These are phyloP conservation scores for Pleurotus tuber-regium DNA, from an alignment of 768 basidiomycete species.

Conservation along the genomic window DNA sequence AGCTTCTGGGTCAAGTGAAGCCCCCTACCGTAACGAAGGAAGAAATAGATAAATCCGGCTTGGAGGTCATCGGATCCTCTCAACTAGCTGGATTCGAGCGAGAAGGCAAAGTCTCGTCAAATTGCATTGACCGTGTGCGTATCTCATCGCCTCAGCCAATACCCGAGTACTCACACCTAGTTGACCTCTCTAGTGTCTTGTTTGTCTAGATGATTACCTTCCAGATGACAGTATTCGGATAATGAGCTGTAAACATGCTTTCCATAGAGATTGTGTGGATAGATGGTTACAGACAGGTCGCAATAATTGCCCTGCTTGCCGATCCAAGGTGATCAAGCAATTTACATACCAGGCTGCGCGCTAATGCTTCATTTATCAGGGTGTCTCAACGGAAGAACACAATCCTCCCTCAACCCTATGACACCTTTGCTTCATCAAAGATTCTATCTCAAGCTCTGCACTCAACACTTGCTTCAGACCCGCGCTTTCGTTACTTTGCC, in stretches of 20 bases:
- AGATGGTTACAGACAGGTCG: constrained; percentile 81
- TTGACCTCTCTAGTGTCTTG: constrained; percentile 54
- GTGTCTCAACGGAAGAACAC: neutral
- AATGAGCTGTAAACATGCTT: constrained; percentile 83
- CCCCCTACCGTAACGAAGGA: constrained; percentile 79
- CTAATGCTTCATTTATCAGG: neutral
- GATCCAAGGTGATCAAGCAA: constrained; percentile 53
- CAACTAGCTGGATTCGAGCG: constrained; percentile 55
- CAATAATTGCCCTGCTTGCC: constrained; percentile 93
- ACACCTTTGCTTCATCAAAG: neutral
- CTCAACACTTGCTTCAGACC: too few relatives aligned
- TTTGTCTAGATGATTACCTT: constrained; percentile 87
- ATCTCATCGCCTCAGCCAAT: neutral
- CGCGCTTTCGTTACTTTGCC: too few relatives aligned
- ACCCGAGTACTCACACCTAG: constrained; percentile 4
- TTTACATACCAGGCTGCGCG: neutral
- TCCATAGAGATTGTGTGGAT: constrained; percentile 87
- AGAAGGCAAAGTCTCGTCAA: constrained; percentile 65
- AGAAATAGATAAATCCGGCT: constrained; percentile 82
- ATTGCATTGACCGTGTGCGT: constrained; percentile 77
- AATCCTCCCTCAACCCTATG: too few relatives aligned
- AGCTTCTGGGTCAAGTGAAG: constrained; percentile 78
- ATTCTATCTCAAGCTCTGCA: too few relatives aligned
- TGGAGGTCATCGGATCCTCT: constrained; percentile 67
- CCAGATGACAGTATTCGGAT: constrained; percentile 77